Conservation (phyloP, 345 rosid genomes). For the Citrus glauca region DNA sequence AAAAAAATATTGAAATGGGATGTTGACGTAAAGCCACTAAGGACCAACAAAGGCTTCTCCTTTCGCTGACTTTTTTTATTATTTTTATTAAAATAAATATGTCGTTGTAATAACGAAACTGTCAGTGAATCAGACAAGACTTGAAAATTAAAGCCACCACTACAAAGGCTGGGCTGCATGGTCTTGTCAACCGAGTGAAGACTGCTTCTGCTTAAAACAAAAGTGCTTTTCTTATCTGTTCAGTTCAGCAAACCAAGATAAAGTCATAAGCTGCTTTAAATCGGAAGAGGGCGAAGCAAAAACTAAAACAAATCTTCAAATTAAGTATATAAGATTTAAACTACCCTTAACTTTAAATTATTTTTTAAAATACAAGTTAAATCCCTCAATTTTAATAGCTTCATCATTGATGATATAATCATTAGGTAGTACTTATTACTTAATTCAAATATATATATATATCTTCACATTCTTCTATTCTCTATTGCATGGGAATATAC, state of each 20-base stretch:
- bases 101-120: neutral
- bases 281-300: too few species aligned
- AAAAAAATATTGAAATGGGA: neutral
- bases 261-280: too few species aligned
- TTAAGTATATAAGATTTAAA: too few species aligned
- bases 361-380: neutral
- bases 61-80: neutral
- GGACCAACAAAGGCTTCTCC: neutral
- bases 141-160: neutral
- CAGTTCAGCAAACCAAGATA: too few species aligned
- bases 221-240: neutral
- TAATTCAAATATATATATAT: neutral
- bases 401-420: neutral
- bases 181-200: neutral
- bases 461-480: neutral
- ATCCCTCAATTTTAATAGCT: neutral
- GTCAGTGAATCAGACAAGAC: conserved; percentile 5
- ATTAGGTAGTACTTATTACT: neutral
- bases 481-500: neutral
- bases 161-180: neutral
- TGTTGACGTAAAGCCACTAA: neutral
- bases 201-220: neutral
- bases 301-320: too few species aligned
- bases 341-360: accelerated
- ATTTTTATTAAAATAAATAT: too few species aligned